Evolutionary conservation across 805 yeast species (phyloP).

Genomic region (Cyberlindnera amylophila): DNA sequence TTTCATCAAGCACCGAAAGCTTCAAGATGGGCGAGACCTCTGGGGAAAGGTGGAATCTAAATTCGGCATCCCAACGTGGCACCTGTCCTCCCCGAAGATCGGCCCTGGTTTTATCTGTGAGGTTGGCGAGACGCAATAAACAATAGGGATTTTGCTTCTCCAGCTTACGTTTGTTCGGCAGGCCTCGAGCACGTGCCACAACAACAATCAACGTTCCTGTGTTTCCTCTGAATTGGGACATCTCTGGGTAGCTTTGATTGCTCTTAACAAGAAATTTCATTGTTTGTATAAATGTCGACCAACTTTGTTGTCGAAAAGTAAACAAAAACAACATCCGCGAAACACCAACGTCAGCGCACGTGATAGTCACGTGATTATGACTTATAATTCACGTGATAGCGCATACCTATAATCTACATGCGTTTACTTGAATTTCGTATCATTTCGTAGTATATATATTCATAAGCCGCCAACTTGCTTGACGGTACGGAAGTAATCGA

Average conservation of each 20-base stretch:
- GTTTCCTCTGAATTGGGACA: constrained; percentile 30
- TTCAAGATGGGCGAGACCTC: constrained; percentile 61
- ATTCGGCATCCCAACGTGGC: constrained; percentile 81
- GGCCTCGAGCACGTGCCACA: constrained; percentile 75
- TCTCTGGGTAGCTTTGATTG: no score
- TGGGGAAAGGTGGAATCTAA: constrained; percentile 61
- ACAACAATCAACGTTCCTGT: constrained; percentile 65
- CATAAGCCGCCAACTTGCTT: constrained; percentile 3
- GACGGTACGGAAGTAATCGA: constrained; percentile 13
- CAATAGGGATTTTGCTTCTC: constrained; percentile 95
- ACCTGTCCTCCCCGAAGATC: constrained; percentile 90
- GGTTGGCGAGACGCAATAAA: constrained; percentile 74
- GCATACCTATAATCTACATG: no score
- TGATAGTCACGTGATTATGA: not conserved
- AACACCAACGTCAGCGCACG: not conserved
- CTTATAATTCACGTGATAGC: no score
- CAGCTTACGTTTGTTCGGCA: constrained; percentile 79
- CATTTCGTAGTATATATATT: no score
- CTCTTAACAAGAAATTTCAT: no score
- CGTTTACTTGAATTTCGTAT: no score
- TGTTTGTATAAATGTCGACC: no score
- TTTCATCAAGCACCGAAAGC: constrained; percentile 78
- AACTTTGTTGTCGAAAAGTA: constrained; percentile 8
- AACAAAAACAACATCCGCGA: constrained; percentile 8
- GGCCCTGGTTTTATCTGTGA: constrained; percentile 74